Evolutionary conservation across 2,329 filamentous ascomycete species (phyloP).

Genomic region (Gnomoniopsis sp.): DNA sequence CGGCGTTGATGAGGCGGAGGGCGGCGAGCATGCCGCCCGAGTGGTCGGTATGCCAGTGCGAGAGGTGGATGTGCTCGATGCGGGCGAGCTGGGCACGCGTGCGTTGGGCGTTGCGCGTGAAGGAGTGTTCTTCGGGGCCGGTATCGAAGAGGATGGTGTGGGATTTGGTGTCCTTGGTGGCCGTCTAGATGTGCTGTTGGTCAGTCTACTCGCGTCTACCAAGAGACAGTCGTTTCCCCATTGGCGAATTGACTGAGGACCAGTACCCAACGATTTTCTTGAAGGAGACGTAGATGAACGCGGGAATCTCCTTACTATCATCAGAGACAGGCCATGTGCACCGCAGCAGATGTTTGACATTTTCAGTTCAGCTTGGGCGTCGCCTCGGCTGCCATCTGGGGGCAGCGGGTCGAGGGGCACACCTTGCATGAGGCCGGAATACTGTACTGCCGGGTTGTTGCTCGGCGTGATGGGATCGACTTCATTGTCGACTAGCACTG

Average conservation of each 20-base stretch:
- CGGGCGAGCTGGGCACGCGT: constrained; percentile 37
- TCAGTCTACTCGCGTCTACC: constrained; percentile 22
- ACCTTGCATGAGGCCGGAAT: constrained; percentile 39
- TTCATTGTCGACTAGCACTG: constrained; percentile 53
- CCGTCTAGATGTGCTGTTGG: constrained; percentile 33
- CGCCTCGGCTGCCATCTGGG: constrained; percentile 33
- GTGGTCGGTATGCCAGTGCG: constrained; percentile 55
- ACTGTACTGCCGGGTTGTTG: constrained; percentile 38
- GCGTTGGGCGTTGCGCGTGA: constrained; percentile 45
- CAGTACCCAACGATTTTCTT: not conserved
- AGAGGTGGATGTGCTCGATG: constrained; percentile 46
- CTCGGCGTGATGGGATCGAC: constrained; percentile 49
- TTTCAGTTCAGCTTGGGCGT: constrained; percentile 39
- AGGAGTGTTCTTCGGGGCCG: constrained; percentile 48
- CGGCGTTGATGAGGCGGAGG: constrained; percentile 43
- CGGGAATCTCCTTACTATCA: constrained; percentile 39
- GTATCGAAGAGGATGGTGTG: constrained; percentile 51
- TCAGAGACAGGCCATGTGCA: constrained; percentile 50
- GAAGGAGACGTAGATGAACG: not conserved
- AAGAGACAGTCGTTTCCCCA: too few relatives aligned
- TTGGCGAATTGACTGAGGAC: too few relatives aligned
- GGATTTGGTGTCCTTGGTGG: constrained; percentile 37
- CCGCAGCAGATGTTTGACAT: constrained; percentile 51
- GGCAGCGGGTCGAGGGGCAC: constrained; percentile 35
- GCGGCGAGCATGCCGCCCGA: constrained; percentile 48